phyloP scores from a whole-genome alignment of 140 eudicot genomes.

The Senecio squalidus region DNA sequence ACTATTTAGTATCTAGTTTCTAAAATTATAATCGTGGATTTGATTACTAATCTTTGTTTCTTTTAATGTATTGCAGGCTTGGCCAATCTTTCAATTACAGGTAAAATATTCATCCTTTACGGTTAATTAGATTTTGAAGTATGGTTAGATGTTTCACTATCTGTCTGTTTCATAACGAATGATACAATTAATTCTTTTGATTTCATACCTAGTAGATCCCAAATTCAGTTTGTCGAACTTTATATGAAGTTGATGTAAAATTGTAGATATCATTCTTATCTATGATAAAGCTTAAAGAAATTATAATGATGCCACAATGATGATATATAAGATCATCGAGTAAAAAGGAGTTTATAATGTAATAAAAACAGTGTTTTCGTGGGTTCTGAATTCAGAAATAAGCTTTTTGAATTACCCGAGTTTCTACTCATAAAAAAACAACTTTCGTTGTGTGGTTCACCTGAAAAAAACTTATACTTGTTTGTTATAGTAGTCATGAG shows the following conservation, averaged over 20 bases:
- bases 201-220: background rate
- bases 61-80: slow-evolving; percentile 52
- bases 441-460: background rate
- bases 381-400: background rate
- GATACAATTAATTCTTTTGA: background rate
- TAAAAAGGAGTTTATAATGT: background rate
- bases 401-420: background rate
- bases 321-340: background rate
- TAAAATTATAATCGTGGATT: background rate
- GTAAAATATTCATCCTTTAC: slow-evolving; percentile 30
- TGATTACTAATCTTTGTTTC: slow-evolving; percentile 15
- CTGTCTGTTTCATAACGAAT: background rate
- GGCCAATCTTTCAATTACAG: slow-evolving; percentile 79
- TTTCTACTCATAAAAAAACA: background rate
- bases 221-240: background rate
- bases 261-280: background rate
- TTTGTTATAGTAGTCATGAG: background rate
- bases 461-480: background rate
- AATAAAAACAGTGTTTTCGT: background rate
- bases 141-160: slow-evolving; percentile 15
- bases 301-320: slow-evolving; percentile 2
- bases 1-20: background rate
- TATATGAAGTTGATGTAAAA: background rate
- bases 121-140: background rate
- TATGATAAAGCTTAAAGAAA: slow-evolving; percentile 3